Percentiles rank a stretch among this genome's conserved stretches.
These are phyloP conservation scores for Thelephora ganbajun DNA, from an alignment of 768 basidiomycete species.

Conservation along the genomic window DNA sequence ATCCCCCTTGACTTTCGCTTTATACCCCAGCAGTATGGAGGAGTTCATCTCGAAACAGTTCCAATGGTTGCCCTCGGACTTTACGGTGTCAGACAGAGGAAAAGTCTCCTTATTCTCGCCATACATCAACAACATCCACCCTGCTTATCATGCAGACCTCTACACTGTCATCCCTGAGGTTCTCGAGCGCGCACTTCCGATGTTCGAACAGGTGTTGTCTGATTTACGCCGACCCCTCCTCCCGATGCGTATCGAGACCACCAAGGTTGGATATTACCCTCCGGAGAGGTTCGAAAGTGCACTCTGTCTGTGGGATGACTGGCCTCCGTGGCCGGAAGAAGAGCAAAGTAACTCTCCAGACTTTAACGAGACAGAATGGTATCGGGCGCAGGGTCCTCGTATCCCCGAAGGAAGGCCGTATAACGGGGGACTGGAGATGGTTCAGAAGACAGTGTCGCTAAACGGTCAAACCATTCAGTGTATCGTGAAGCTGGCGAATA, in stretches of 20 bases:
- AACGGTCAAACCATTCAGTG: constrained; percentile 17
- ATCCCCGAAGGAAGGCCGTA: background rate
- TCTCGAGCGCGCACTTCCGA: constrained; percentile 12
- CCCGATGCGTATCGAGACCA: background rate
- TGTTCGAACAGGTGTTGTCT: constrained; percentile 16
- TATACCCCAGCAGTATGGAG: background rate
- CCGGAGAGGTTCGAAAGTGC: background rate
- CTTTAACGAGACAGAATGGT: background rate
- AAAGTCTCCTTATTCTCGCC: constrained; percentile 7
- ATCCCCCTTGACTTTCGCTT: background rate
- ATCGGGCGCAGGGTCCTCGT: background rate
- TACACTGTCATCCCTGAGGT: constrained; percentile 10
- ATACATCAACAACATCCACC: constrained; percentile 19
- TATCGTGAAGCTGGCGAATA: constrained; percentile 27
- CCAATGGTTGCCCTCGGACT: constrained; percentile 18
- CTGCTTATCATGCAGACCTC: constrained; percentile 7
- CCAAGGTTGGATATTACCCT: background rate
- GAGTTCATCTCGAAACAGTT: constrained; percentile 8
- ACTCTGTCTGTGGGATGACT: background rate
- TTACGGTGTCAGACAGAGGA: constrained; percentile 10
- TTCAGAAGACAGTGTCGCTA: constrained; percentile 3
- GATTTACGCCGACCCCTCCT: background rate
- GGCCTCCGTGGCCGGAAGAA: background rate
- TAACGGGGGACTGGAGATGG: background rate
- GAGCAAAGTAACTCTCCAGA: background rate